Base-by-base conservation (phyloP, 2,329 filamentous ascomycete genomes). In the Lecanicillium sp. region DNA sequence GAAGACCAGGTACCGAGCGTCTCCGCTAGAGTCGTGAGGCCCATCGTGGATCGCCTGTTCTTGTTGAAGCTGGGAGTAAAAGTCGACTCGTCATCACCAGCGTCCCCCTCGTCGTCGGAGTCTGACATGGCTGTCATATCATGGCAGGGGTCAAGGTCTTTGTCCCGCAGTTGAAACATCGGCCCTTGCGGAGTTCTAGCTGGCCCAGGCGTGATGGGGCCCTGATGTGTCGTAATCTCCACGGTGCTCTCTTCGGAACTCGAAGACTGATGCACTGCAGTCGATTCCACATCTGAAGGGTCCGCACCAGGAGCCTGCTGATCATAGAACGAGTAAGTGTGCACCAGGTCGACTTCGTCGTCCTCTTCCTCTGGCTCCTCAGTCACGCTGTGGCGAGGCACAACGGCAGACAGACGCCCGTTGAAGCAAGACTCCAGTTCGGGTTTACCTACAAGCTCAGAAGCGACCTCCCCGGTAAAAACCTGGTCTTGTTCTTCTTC, bases 1-100 rank as follows among this genome's bases (percentile, higher is more conserved):
- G 83, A 72, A 53, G 75, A 74, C 84, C 85, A 88, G 20, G 74
- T 71, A 50, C 69, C 74, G 4, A 87, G 66, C 56, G 83, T 76
- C 30, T 75, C 69, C 4, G 79, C 79, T 30, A 88, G 67, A 20
- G 82, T 79, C 1, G 81, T 85, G 52, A 86, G 84, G 2, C 81
- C 80, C 53, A 66, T 56, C 2, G 60, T 63, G 3, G 60, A 63
- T 17, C 63, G 58, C 21, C 62, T 57, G 20, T 62, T 59, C 20
- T 51, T 49, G 15, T 51, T 56, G 3, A 64, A 65, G 9, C 65
- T 70, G 2, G 76, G 75, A 1, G 75, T 77, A 2, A 67, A 57
- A 2, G 69, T 68, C 7, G 64, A 60, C 3, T 55, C 52, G 11
- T 60, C 59, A 21, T 63, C 58, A 3, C 59, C 58, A 5, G 63